phyloP scores from a whole-genome alignment of 176 grass and related monocot genomes.

The Eragrostis curvula region DNA sequence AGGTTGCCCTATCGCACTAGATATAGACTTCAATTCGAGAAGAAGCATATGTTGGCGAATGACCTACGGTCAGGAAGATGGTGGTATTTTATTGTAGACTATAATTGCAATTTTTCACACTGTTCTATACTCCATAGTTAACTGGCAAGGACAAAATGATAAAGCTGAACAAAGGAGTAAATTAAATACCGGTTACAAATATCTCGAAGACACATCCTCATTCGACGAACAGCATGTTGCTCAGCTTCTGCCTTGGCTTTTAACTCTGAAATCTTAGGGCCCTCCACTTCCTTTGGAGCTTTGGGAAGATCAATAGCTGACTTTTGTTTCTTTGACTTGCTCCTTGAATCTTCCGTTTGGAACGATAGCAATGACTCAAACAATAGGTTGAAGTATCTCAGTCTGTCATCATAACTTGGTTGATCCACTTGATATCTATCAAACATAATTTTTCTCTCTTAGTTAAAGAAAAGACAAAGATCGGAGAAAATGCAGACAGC shows the following conservation, averaged over 20 bases:
- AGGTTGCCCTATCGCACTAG: slow-evolving; percentile 18
- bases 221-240: slow-evolving; percentile 92
- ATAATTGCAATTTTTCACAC: neutral
- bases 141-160: slow-evolving; percentile 1
- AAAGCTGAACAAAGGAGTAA: slow-evolving; percentile 28
- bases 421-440: slow-evolving; percentile 86
- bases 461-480: slow-evolving; percentile 42
- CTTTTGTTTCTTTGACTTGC: slow-evolving; percentile 67
- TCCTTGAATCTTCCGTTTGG: slow-evolving; percentile 81
- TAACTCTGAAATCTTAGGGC: slow-evolving; percentile 80
- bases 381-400: slow-evolving; percentile 68
- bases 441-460: slow-evolving; percentile 44
- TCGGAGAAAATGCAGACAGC: neutral
- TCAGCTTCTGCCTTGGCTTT: slow-evolving; percentile 89
- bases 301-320: slow-evolving; percentile 79
- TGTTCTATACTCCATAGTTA: slow-evolving; percentile 9
- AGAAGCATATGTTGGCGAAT: neutral
- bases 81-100: too few relatives aligned
- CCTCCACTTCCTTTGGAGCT: slow-evolving; percentile 84
- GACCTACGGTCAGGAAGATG: too few relatives aligned
- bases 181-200: slow-evolving; percentile 87
- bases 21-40: neutral
- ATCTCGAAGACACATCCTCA: slow-evolving; percentile 98
- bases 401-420: slow-evolving; percentile 80
- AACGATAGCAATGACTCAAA: slow-evolving; percentile 71